Base-by-base conservation (phyloP, 1,284 basidiomycete species). In the Tausonia pullulans region DNA sequence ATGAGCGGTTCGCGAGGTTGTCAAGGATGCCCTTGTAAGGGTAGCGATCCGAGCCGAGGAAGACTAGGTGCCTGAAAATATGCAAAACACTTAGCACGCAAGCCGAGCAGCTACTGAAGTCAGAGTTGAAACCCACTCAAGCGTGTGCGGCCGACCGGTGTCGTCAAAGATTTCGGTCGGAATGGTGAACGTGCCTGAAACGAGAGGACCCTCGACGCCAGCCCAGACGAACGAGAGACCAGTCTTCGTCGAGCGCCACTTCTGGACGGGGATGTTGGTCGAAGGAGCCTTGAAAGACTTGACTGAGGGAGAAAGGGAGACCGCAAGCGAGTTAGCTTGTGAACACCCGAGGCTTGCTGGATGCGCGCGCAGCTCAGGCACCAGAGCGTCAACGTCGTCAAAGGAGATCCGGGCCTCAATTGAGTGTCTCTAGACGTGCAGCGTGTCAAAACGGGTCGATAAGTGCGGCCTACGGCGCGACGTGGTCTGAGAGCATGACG, bases 1-100 rank as follows among this genome's bases (percentile, higher is more conserved):
- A 98, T 9, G 92, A 91, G 61, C 94, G 84, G 75, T 97, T 98
- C 8, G 96, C 96, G n/a, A 99, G 82, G 68, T 90, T 87, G 78
- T 98, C 96, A 63, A 99, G 84, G 58, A 98, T 88, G 43, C 95
- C 96, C 76, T 98, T 98, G 82, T 91, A 94, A 0, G 95, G 95
- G 74, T 94, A 96, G 71, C 87, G 84, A 73, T 95, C 87, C 1
- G 91, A 95, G 10, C 93, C 93, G 81, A 97, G 87, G 74, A 98
- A 98, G 27, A 97, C 84, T 62, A 96, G 78, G 39, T 64, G 56
- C 27, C 56, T 53, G 10, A 62, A 53, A 9, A 45, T 56, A 10
- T 61, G 60, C 27, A 27, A 27, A 27, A 27, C 27, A 27, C 27
- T 58, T 16, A 59, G 61, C 61, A 53, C 3, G 46, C 39, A 48